Percentiles rank a stretch among this genome's conserved stretches.
phyloP scores from a whole-genome alignment of 331 rosid genomes.

The Acacia concinna region DNA sequence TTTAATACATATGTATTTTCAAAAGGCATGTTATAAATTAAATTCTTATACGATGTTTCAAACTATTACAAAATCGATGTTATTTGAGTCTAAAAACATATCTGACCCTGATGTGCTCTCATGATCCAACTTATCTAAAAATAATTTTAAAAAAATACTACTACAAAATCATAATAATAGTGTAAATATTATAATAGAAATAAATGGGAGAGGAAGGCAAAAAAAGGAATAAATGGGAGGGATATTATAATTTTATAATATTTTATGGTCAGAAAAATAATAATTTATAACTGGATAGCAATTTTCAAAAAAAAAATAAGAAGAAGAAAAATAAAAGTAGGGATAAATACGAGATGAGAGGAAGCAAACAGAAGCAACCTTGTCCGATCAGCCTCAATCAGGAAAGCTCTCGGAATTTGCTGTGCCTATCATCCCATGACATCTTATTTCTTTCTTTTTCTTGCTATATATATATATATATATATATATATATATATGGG shows the following conservation, averaged over 20 bases:
- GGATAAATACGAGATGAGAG: not conserved
- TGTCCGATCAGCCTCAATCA: conserved; percentile 31
- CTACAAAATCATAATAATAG: not conserved
- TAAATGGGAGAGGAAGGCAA: too few relatives aligned
- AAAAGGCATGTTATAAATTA: not conserved
- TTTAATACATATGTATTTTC: too few relatives aligned
- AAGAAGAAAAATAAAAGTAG: not conserved
- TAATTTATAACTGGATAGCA: not conserved
- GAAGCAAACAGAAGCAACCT: conserved; percentile 22
- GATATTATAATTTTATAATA: not conserved
- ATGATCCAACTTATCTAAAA: too few relatives aligned
- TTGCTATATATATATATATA: too few relatives aligned
- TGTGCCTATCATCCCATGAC: not conserved
- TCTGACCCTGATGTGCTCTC: too few relatives aligned
- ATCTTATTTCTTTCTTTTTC: not conserved
- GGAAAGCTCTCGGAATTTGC: conserved; percentile 25
- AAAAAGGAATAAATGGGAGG: too few relatives aligned
- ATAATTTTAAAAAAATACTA: too few relatives aligned
- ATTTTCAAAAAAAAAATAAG: not conserved
- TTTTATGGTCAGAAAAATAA: not conserved
- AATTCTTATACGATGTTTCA: not conserved
- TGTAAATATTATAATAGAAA: not conserved
- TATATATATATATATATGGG: too few relatives aligned
- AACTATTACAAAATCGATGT: not conserved
- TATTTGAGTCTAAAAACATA: too few relatives aligned